These are phyloP conservation scores for Nelumbo lutea DNA, from an alignment of 164 flowering plant species.

Conservation along the genomic window DNA sequence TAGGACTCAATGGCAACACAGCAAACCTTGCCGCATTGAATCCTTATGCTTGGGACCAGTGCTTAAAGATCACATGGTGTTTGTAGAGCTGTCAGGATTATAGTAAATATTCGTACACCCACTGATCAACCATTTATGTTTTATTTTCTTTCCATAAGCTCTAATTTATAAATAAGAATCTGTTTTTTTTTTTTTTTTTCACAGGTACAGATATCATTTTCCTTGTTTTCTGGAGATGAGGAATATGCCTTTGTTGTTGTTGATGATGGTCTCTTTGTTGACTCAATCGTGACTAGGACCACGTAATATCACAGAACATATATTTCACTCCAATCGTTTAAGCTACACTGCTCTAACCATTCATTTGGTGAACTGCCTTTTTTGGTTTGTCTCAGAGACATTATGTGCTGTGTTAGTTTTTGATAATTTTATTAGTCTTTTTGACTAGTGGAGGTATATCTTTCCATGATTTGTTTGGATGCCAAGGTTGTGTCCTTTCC, in stretches of 20 bases:
- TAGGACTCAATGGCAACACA: too few species aligned
- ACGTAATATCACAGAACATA: conserved; percentile 69
- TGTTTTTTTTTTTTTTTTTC: too few species aligned
- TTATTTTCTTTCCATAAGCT: neutral
- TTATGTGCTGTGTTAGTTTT: neutral
- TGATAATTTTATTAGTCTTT: neutral
- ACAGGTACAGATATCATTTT: neutral
- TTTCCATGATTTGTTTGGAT: conserved; percentile 7
- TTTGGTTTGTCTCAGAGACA: conserved; percentile 41
- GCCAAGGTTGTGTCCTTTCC: conserved; percentile 73
- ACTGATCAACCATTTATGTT: too few species aligned
- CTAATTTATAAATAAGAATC: too few species aligned
- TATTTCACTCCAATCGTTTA: conserved; percentile 74
- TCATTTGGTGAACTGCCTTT: conserved; percentile 81
- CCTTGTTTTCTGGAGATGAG: conserved; percentile 40
- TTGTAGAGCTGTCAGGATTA: too few species aligned
- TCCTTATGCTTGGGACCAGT: too few species aligned
- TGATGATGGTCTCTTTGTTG: too few species aligned
- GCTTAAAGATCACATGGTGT: too few species aligned
- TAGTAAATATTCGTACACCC: neutral
- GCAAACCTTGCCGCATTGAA: too few species aligned
- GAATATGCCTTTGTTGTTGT: conserved; percentile 53
- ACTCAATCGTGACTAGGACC: conserved; percentile 83
- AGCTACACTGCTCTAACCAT: conserved; percentile 82
- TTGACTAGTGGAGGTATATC: neutral